Evolutionary conservation across 257 asterid species (phyloP).

Genomic region (Cinchona pubescens): DNA sequence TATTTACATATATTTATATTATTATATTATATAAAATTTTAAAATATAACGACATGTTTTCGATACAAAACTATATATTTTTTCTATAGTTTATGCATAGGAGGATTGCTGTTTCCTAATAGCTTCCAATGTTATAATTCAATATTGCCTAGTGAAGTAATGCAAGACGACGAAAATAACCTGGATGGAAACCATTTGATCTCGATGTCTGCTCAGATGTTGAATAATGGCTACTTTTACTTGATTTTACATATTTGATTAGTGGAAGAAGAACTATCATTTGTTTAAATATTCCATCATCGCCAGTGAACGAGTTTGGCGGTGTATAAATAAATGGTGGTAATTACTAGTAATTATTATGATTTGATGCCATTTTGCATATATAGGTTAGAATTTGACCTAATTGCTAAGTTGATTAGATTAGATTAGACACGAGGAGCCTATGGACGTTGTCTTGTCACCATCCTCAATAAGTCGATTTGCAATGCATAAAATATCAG

Average conservation of each 20-base stretch:
- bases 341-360: background rate
- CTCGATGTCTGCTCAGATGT: too few species aligned
- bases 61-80: too few species aligned
- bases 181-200: background rate
- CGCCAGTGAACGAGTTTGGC: background rate
- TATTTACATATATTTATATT: too few species aligned
- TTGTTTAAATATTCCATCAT: background rate
- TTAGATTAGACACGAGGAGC: background rate
- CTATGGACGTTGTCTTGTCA: constrained; percentile 33
- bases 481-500: background rate
- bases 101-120: background rate
- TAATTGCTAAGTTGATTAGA: constrained; percentile 11
- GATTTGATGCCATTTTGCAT: background rate
- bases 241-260: background rate
- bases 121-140: background rate
- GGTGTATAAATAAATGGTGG: constrained; percentile 9
- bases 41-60: too few species aligned
- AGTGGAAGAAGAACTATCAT: constrained; percentile 3
- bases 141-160: background rate
- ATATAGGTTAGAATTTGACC: constrained; percentile 13
- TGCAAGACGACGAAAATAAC: background rate
- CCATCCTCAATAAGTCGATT: constrained; percentile 19
- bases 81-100: background rate
- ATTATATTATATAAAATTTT: too few species aligned
- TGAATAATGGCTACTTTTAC: too few species aligned